phyloP scores from a whole-genome alignment of 2,329 filamentous ascomycete species.

The Helotiales sp. region DNA sequence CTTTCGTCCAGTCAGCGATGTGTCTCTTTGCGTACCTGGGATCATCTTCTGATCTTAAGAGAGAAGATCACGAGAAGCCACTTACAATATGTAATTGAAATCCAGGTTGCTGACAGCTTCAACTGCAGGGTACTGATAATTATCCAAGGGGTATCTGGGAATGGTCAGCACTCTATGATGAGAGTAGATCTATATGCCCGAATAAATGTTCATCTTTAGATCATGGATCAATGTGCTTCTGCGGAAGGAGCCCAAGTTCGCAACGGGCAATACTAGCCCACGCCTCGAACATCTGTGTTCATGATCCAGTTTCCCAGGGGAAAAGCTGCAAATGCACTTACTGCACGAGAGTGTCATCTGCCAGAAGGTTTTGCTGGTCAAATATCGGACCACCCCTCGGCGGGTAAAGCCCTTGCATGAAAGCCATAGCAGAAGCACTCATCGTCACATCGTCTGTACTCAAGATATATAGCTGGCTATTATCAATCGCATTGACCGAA shows the following conservation, averaged over 20 bases:
- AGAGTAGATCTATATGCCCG: too few relatives aligned
- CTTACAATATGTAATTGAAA: conserved; percentile 47
- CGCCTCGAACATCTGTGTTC: neutral
- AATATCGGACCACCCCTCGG: conserved; percentile 43
- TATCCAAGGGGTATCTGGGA: conserved; percentile 60
- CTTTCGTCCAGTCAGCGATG: conserved; percentile 15
- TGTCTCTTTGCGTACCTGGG: neutral
- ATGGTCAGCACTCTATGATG: neutral
- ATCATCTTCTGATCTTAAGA: neutral
- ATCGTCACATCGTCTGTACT: conserved; percentile 49
- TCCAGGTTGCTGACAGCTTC: conserved; percentile 50
- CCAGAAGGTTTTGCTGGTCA: conserved; percentile 46
- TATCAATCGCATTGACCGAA: conserved; percentile 46
- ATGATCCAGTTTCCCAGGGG: neutral
- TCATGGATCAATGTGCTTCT: neutral
- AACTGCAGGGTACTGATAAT: conserved; percentile 79
- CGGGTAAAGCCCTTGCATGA: conserved; percentile 84
- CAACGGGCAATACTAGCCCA: neutral
- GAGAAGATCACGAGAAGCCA: neutral
- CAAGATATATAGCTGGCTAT: conserved; percentile 45
- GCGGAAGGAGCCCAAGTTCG: too few relatives aligned
- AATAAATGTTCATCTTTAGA: too few relatives aligned
- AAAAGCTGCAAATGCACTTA: neutral
- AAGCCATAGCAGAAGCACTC: conserved; percentile 69
- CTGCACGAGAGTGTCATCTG: conserved; percentile 59